Evolutionary conservation across 345 rosid species (phyloP).

Genomic region (Rubroshorea leprosula): DNA sequence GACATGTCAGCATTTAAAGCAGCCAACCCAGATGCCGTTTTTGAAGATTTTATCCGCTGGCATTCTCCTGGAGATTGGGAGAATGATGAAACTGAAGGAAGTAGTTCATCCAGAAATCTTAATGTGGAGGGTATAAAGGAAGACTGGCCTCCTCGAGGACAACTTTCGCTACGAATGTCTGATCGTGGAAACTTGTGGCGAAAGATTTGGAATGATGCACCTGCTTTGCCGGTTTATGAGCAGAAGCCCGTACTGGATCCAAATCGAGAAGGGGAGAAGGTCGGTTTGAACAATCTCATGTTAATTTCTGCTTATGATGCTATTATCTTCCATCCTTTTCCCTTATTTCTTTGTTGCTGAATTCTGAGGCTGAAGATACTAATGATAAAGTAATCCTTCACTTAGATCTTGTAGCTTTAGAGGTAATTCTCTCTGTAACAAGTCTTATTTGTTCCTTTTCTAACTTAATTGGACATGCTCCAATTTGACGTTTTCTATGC

Average conservation of each 20-base stretch:
- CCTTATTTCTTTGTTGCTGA: too few relatives aligned
- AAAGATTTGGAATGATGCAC: conserved; percentile 83
- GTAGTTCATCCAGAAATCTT: conserved; percentile 36
- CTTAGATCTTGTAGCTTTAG: too few relatives aligned
- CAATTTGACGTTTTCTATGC: background rate
- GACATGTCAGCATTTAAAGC: conserved; percentile 99
- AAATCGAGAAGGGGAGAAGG: conserved; percentile 93
- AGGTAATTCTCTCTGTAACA: too few relatives aligned
- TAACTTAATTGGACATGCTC: conserved; percentile 1
- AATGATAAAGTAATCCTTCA: too few relatives aligned
- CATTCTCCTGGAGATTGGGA: conserved; percentile 99
- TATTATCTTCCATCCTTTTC: background rate
- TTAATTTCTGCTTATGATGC: conserved; percentile 6
- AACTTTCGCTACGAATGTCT: conserved; percentile 87
- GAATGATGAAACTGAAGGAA: conserved; percentile 30
- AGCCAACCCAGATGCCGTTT: conserved; percentile 86
- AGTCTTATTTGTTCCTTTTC: background rate
- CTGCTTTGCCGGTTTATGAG: conserved; percentile 65
- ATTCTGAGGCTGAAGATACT: background rate
- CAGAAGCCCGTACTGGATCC: conserved; percentile 91
- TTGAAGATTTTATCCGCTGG: conserved; percentile 98
- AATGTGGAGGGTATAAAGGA: conserved; percentile 28
- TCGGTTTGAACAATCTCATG: conserved; percentile 16
- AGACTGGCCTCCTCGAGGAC: conserved; percentile 88
- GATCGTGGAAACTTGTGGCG: conserved; percentile 87